Evolutionary conservation across 176 grass and related monocot genomes (phyloP).

Genomic region (Aegilops bicornis): DNA sequence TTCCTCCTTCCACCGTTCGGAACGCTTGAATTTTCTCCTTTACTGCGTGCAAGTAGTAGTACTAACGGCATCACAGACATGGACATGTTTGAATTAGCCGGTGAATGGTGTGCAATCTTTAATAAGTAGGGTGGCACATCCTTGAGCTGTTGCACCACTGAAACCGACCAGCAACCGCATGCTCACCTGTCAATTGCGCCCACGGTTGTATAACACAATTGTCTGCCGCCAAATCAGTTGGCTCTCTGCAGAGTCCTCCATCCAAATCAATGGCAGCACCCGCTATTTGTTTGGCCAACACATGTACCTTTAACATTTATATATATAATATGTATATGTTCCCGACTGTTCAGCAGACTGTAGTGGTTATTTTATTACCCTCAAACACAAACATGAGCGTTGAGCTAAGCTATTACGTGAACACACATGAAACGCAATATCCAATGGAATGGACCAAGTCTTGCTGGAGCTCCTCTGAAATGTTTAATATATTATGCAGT

Average conservation of each 20-base stretch:
- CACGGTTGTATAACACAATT: neutral
- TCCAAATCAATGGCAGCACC: neutral
- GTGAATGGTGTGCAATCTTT: neutral
- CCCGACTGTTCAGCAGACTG: no score
- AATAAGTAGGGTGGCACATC: neutral
- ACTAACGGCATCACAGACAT: neutral
- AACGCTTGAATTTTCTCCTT: neutral
- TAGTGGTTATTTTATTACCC: no score
- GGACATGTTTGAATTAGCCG: neutral
- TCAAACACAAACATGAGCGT: no score
- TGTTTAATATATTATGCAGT: no score
- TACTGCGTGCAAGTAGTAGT: neutral
- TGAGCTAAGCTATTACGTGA: no score
- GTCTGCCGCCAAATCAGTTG: neutral
- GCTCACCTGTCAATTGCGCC: neutral
- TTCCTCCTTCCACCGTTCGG: neutral
- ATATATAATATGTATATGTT: no score
- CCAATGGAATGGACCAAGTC: no score
- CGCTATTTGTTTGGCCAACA: no score
- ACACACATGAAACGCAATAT: no score
- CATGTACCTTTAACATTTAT: no score
- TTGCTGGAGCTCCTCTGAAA: no score
- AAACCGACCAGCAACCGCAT: slow-evolving; percentile 11
- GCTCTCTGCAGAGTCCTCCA: neutral
- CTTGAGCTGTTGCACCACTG: neutral